Conservation (phyloP, 2,329 filamentous ascomycete genomes). For the Fusarium ramigenum region DNA sequence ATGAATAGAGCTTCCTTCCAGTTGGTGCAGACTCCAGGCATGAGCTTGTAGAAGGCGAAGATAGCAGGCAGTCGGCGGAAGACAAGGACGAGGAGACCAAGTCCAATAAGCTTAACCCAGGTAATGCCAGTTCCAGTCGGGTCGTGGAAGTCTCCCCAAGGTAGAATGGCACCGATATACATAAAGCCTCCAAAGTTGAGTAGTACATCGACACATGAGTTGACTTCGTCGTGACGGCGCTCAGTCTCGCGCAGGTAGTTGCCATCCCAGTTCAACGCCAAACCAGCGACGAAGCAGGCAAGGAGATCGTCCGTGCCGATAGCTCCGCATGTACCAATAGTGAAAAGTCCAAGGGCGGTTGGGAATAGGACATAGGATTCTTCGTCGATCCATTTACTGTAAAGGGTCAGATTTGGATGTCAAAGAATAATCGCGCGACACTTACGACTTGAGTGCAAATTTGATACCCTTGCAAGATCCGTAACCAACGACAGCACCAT, state of each 20-base stretch:
- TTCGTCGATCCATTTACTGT: constrained; percentile 62
- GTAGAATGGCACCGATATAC: constrained; percentile 65
- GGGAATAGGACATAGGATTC: constrained; percentile 64
- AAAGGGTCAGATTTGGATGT: constrained; percentile 55
- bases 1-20: constrained; percentile 69
- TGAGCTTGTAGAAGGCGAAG: constrained; percentile 62
- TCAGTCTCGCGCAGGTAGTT: constrained; percentile 63
- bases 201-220: constrained; percentile 64
- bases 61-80: constrained; percentile 68
- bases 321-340: constrained; percentile 63
- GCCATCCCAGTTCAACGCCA: constrained; percentile 69
- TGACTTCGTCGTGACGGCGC: constrained; percentile 67
- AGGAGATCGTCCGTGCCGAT: constrained; percentile 68
- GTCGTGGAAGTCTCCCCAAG: constrained; percentile 62
- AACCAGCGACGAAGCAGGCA: constrained; percentile 68
- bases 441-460: constrained; percentile 40
- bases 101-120: constrained; percentile 56
- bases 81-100: constrained; percentile 59
- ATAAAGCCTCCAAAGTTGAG: constrained; percentile 70
- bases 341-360: constrained; percentile 62
- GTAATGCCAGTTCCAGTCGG: constrained; percentile 64
- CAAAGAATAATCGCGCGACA: neutral
- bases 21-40: constrained; percentile 59
- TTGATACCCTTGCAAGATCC: constrained; percentile 46
- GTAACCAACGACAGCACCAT: constrained; percentile 62